Conservation (phyloP, 805 yeast genomes). For the Debaryomyces prosopidis region DNA sequence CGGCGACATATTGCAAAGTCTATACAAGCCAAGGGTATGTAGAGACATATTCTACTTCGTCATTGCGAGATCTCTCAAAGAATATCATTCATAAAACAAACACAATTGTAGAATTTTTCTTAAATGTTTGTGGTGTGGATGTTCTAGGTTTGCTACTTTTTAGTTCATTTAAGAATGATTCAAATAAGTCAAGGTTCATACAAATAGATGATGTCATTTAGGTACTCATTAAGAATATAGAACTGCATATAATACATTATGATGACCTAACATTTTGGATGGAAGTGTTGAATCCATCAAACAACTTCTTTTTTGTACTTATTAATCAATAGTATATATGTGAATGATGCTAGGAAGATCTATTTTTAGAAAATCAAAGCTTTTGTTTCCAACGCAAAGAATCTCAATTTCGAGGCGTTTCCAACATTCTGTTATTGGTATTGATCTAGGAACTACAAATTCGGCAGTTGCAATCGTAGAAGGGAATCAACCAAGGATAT, state of each 20-base stretch:
- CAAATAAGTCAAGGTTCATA: background rate
- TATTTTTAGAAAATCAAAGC: background rate
- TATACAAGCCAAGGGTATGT: conserved; percentile 13
- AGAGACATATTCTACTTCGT: conserved; percentile 12
- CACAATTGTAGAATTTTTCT: conserved; percentile 2
- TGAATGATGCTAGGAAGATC: conserved; percentile 1
- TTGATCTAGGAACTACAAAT: conserved; percentile 84
- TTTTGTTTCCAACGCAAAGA: background rate
- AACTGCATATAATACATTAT: background rate
- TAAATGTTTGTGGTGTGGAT: conserved; percentile 10
- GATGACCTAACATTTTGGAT: background rate
- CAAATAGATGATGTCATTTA: too few species aligned
- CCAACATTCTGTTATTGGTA: conserved; percentile 59
- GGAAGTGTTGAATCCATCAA: background rate
- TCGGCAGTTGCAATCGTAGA: conserved; percentile 81
- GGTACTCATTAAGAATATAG: too few species aligned
- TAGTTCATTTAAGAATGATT: conserved; percentile 4
- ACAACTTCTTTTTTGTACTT: background rate
- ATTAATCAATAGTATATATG: too few species aligned
- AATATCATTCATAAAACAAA: background rate
- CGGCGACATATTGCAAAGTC: conserved; percentile 10
- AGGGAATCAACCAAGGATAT: conserved; percentile 60
- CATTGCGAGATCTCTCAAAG: background rate
- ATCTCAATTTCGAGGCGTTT: conserved; percentile 6
- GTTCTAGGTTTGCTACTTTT: conserved; percentile 7